Percentiles rank a stretch among this genome's conserved stretches.
Evolutionary conservation across 1,284 basidiomycete species (phyloP).

Genomic region (Athelia psychrophila): DNA sequence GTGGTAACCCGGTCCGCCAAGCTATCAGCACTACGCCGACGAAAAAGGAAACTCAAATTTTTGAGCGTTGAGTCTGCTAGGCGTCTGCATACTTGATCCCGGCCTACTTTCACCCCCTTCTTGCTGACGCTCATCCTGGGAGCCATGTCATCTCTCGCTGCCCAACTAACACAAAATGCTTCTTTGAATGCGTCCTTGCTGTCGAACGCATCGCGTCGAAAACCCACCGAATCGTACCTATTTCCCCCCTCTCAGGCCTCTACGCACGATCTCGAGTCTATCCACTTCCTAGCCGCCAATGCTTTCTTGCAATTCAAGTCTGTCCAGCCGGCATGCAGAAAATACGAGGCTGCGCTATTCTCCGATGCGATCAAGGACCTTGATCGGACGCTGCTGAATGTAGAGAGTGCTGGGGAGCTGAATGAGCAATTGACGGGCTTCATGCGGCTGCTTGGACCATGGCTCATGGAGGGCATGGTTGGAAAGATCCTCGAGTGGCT

Average conservation of each 20-base stretch:
- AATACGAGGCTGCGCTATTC: conserved; percentile 80
- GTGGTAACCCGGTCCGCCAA: no score
- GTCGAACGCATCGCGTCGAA: conserved; percentile 62
- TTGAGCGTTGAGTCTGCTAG: no score
- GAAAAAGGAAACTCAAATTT: no score
- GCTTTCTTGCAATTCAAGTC: conserved; percentile 78
- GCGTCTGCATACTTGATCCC: no score
- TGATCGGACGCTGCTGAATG: conserved; percentile 81
- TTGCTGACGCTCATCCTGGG: no score
- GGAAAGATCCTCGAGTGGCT: conserved; percentile 96
- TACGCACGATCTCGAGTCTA: conserved; percentile 82
- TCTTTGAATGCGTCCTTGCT: conserved; percentile 82
- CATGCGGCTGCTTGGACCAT: conserved; percentile 75
- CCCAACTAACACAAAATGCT: conserved; percentile 78
- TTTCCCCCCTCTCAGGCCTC: conserved; percentile 83
- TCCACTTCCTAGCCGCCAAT: conserved; percentile 81
- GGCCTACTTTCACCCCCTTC: no score
- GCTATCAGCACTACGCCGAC: no score
- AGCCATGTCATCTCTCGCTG: conserved; percentile 73
- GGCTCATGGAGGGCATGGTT: conserved; percentile 79
- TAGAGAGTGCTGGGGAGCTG: conserved; percentile 62
- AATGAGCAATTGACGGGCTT: conserved; percentile 63
- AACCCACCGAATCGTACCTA: conserved; percentile 74
- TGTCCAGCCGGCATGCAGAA: conserved; percentile 60
- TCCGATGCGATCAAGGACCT: conserved; percentile 73